Evolutionary conservation across 2,329 filamentous ascomycete species (phyloP), one percentile per base, ranked within the genome.

Genomic region (Aspergillus terreus): DNA sequence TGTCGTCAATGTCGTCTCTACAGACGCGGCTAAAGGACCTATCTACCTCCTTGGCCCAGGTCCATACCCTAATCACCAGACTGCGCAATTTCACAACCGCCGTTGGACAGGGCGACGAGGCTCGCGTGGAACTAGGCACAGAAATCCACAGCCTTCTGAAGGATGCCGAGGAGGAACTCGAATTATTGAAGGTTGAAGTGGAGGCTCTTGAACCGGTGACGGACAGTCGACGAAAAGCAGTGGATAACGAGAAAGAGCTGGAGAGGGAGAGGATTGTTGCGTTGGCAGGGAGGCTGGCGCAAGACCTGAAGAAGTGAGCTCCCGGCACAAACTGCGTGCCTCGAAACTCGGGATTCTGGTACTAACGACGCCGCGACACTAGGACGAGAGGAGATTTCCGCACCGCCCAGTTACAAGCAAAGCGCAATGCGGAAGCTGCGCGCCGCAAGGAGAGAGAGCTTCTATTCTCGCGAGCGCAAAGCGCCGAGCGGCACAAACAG

Each of bases 71-170:
- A 33, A 80, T 86, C 49, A 72, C 78, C 49, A 77, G 81, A 33
- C 70, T 86, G 15, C 73, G 78, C 57, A 82, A 78, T 67, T 78
- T 86, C 65, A 85, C 65, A 71, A 85, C 73, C 74, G 87, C 72
- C 73, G 84, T 77, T 10, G 72, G 78, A 68, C 64, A 88, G 81
- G 77, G 87, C 78, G 72, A 85, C 76, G 79, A 83, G 56, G 77
- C 78, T 5, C 83, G 86, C 50, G 70, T 85, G 17, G 91, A 96
- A 71, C 81, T 96, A 32, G 83, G 84, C 58, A 78, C 82, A 19
- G 91, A 96, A 68, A 95, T 96, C 57, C 85, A 87, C 59, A 84
- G 89, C 63, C 81, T 82, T 15, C 72, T 96, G 54, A 86, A 89
- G 60, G 85, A 88, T 51, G 82, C 88, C 46, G 86, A 95, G 62